A percentile compares a stretch with the other conserved stretches of the same genome.
phyloP scores from a whole-genome alignment of 768 basidiomycete genomes.

The Infundibulicybe gibba region DNA sequence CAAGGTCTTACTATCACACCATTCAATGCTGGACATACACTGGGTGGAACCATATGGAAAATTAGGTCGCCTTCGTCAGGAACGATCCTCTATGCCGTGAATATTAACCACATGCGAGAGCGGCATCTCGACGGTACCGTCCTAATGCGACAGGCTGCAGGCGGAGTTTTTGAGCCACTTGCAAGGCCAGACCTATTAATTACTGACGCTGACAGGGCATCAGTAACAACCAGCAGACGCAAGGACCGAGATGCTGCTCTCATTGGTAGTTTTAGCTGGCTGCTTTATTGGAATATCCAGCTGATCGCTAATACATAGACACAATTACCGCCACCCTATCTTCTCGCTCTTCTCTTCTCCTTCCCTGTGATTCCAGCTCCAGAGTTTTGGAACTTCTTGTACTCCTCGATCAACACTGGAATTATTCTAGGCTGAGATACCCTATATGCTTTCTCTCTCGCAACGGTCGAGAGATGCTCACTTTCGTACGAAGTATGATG shows the following conservation, averaged over 20 bases:
- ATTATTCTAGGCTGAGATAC: slow-evolving; percentile 75
- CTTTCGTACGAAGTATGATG: slow-evolving; percentile 95
- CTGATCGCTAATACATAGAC: slow-evolving; percentile 43
- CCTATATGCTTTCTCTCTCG: slow-evolving; percentile 94
- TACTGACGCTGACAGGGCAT: slow-evolving; percentile 84
- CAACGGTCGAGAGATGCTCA: slow-evolving; percentile 90
- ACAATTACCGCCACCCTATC: slow-evolving; percentile 84
- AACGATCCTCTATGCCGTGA: slow-evolving; percentile 91
- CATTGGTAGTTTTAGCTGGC: slow-evolving; percentile 51
- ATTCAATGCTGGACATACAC: slow-evolving; percentile 90
- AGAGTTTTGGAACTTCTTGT: slow-evolving; percentile 96
- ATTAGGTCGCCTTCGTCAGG: slow-evolving; percentile 97
- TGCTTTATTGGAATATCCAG: background rate
- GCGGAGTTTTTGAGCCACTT: slow-evolving; percentile 80
- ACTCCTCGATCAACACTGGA: slow-evolving; percentile 96
- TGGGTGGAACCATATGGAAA: slow-evolving; percentile 98
- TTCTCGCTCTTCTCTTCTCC: slow-evolving; percentile 75
- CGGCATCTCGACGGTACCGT: slow-evolving; percentile 94
- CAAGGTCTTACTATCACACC: slow-evolving; percentile 93
- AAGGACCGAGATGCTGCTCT: slow-evolving; percentile 89
- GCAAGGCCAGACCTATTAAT: slow-evolving; percentile 91
- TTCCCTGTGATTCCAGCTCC: slow-evolving; percentile 93
- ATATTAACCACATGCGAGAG: slow-evolving; percentile 95
- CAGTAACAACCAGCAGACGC: slow-evolving; percentile 79
- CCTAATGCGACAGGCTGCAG: slow-evolving; percentile 69